Evolutionary conservation across 257 asterid genomes (phyloP).

Genomic region (Jacaranda copaia): DNA sequence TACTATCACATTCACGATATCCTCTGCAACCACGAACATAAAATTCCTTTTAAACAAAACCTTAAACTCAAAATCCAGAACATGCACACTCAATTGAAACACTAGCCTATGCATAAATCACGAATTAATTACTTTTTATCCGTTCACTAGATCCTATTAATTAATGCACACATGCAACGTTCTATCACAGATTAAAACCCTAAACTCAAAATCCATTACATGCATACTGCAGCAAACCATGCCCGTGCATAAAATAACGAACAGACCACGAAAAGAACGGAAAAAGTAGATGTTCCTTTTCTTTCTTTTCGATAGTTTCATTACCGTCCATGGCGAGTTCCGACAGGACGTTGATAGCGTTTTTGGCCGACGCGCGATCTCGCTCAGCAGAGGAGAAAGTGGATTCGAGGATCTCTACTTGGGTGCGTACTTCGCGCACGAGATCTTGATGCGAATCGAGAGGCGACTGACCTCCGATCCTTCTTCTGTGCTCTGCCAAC

Average conservation of each 20-base stretch:
- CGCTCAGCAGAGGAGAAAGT: conserved; percentile 39
- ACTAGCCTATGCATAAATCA: neutral
- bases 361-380: conserved; percentile 55
- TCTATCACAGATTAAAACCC: conserved; percentile 14
- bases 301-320: neutral
- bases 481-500: conserved; percentile 41
- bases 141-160: neutral
- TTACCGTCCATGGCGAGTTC: conserved; percentile 63
- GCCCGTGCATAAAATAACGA: neutral
- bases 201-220: conserved; percentile 10
- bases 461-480: conserved; percentile 44
- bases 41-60: conserved; percentile 29
- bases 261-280: neutral
- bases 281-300: neutral
- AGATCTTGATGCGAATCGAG: conserved; percentile 60
- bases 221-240: neutral
- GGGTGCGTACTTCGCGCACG: conserved; percentile 49
- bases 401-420: conserved; percentile 59
- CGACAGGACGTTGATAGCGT: conserved; percentile 51
- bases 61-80: conserved; percentile 18
- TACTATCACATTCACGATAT: conserved; percentile 67
- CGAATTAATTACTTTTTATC: neutral
- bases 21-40: conserved; percentile 59
- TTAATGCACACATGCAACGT: neutral
- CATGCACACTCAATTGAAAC: neutral